These are phyloP conservation scores for Mucuna pruriens DNA, from an alignment of 306 rosid species.

Conservation along the genomic window DNA sequence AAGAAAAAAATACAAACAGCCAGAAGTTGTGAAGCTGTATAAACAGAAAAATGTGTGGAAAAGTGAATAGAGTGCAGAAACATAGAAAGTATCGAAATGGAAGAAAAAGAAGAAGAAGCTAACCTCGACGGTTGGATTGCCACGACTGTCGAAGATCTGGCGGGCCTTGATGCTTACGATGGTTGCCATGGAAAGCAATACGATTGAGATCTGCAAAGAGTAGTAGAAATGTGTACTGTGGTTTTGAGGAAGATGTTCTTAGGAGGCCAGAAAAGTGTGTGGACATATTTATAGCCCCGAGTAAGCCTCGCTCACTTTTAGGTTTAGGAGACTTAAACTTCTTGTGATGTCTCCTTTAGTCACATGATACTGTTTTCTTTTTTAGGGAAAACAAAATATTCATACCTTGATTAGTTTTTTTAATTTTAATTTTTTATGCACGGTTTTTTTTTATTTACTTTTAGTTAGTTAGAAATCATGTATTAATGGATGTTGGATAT, in stretches of 20 bases:
- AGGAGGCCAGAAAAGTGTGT: neutral
- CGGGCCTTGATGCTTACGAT: conserved; percentile 74
- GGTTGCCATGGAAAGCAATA: conserved; percentile 57
- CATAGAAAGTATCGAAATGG: conserved; percentile 24
- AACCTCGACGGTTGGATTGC: conserved; percentile 99
- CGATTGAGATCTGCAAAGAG: conserved; percentile 30
- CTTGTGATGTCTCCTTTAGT: neutral
- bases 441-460: too few species aligned
- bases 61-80: conserved; percentile 19
- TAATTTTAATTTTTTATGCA: too few species aligned
- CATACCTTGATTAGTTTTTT: too few species aligned
- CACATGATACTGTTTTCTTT: neutral
- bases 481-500: too few species aligned
- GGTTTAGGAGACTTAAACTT: conserved; percentile 25
- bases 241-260: neutral
- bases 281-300: conserved; percentile 29
- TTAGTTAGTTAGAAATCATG: too few species aligned
- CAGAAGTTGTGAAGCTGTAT: neutral
- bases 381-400: neutral
- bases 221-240: neutral
- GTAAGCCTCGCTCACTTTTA: neutral
- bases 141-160: conserved; percentile 99
- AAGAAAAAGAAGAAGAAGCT: conserved; percentile 3
- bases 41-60: neutral
- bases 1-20: neutral